These are phyloP conservation scores for Candida albicans DNA, from an alignment of 1,139 yeast species.

Conservation along the genomic window DNA sequence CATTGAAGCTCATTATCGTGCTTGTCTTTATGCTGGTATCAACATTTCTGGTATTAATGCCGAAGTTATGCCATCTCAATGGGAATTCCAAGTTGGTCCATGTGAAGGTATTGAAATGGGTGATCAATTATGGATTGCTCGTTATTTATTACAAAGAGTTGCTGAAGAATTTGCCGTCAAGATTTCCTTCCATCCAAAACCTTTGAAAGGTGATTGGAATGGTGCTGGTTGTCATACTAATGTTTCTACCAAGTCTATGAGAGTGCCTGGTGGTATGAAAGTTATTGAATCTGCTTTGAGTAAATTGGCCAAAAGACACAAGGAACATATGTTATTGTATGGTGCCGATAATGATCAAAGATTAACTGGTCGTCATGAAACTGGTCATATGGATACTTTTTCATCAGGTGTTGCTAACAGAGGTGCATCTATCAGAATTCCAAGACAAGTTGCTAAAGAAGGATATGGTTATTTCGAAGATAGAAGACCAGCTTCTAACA, in stretches of 20 bases:
- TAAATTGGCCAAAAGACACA: constrained; percentile 93
- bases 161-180: constrained; percentile 99
- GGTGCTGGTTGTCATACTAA: constrained; percentile 99
- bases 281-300: constrained; percentile 88
- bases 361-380: constrained; percentile 97
- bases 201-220: constrained; percentile 98
- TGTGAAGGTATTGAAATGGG: constrained; percentile 95
- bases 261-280: constrained; percentile 95
- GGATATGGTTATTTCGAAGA: constrained; percentile 98
- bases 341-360: constrained; percentile 94
- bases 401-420: constrained; percentile 99
- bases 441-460: constrained; percentile 97
- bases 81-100: constrained; percentile 99
- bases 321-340: constrained; percentile 91
- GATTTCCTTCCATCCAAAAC: constrained; percentile 99
- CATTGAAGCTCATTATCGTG: constrained; percentile 98
- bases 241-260: constrained; percentile 90
- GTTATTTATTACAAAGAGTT: constrained; percentile 88
- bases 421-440: constrained; percentile 98
- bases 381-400: constrained; percentile 89
- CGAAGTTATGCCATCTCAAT: constrained; percentile 99
- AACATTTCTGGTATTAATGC: constrained; percentile 95
- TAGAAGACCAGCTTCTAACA: constrained; percentile 99
- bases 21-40: constrained; percentile 91
- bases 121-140: constrained; percentile 94